Percentiles rank a stretch among this genome's conserved stretches.
phyloP scores from a whole-genome alignment of 371 early-diverging fungal genomes.

The Mucor piriformis region DNA sequence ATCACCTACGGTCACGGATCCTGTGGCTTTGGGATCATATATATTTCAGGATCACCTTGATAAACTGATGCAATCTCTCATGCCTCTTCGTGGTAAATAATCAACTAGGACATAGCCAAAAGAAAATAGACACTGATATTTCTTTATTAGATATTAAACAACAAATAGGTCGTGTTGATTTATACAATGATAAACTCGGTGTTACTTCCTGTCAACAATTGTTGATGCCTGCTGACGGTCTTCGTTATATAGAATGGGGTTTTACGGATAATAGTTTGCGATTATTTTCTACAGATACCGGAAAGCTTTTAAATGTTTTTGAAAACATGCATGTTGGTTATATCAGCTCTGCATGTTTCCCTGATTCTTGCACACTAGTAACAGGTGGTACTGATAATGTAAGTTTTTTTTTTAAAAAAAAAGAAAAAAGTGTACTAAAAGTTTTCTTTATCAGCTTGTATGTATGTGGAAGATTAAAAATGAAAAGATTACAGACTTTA shows the following conservation, averaged over 20 bases:
- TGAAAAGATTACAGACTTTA: conserved; percentile 51
- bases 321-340: conserved; percentile 75
- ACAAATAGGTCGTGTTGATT: conserved; percentile 56
- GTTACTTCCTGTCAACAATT: conserved; percentile 55
- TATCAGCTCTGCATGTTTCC: conserved; percentile 68
- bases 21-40: conserved; percentile 43
- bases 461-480: conserved; percentile 67
- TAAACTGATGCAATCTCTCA: conserved; percentile 59
- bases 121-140: background rate
- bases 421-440: background rate
- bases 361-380: conserved; percentile 67
- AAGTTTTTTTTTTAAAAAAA: conserved; percentile 3
- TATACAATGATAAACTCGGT: conserved; percentile 53
- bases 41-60: conserved; percentile 55
- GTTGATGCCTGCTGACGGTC: conserved; percentile 60
- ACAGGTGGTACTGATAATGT: conserved; percentile 77
- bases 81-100: conserved; percentile 56
- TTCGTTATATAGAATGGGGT: conserved; percentile 76
- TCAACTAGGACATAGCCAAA: background rate
- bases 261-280: conserved; percentile 71
- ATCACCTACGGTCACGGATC: conserved; percentile 37
- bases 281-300: conserved; percentile 61
- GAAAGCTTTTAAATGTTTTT: conserved; percentile 65
- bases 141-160: conserved; percentile 50
- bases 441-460: conserved; percentile 44